Evolutionary conservation across 345 rosid genomes (phyloP), one percentile per base, ranked within the genome.

Genomic region (Corchorus olitorius): DNA sequence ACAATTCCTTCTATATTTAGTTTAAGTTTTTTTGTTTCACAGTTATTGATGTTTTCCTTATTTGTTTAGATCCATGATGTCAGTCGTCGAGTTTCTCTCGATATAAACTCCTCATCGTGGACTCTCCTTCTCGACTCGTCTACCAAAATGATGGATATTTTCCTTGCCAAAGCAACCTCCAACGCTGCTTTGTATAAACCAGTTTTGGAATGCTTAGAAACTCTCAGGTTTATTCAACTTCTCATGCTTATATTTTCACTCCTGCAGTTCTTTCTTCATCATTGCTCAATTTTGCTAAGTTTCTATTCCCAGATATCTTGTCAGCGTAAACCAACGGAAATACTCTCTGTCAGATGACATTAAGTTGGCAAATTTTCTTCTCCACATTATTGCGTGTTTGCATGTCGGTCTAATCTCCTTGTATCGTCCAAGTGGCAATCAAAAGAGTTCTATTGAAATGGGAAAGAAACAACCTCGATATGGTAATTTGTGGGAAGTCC

Each of bases 321-420:
- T 86, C 63, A 66, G 76, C 75, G 60, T 68, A 5, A 76, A 76
- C 84, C 85, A 83, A 63, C 76, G 81, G 34, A 87, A 84, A 77
- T 78, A 73, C 80, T 81, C 87, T 9, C 71, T 72, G 9, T 76
- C 84, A 8, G 93, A 93, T 71, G 78, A 86, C 70, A 76, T 79
- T 69, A 89, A 87, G 70, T 77, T 93, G 14, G 89, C 87, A 75
- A 89, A 87, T 73, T 90, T 95, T 84, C 90, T 95, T 80, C 85
- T 89, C 78, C 86, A 74, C 64, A 39, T 83, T 22, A 78, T 88
- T 54, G 85, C 80, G 20, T 69, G 76, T 84, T 86, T 81, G 59
- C 87, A 83, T 73, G 66, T 76, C 46, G 89, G 84, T 62, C 81
- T 90, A 45, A 68, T 82, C 56, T 53, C 69, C 70, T 83, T 76